A percentile compares a stretch with the other conserved stretches of the same genome.
Conservation (phyloP, 805 yeast genomes). For the Komagataella populi region DNA sequence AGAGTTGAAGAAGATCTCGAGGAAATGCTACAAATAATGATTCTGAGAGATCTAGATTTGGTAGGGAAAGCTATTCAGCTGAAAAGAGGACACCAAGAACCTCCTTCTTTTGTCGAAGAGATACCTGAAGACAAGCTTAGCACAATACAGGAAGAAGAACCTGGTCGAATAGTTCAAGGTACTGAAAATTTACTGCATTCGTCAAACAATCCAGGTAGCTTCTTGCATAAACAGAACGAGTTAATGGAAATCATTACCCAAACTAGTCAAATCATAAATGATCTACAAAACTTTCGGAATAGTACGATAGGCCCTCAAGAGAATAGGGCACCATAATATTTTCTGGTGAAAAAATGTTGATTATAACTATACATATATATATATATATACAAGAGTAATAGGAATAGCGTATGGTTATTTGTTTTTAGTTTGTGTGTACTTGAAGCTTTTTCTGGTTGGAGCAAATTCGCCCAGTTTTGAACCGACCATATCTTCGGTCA, state of each 20-base stretch:
- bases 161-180: neutral
- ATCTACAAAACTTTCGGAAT: neutral
- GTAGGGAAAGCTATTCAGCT: neutral
- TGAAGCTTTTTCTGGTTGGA: slow-evolving; percentile 81
- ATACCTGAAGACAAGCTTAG: neutral
- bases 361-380: neutral
- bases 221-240: neutral
- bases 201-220: neutral
- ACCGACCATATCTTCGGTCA: slow-evolving; percentile 95
- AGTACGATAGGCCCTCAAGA: neutral
- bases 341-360: no score
- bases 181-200: neutral
- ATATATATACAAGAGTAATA: neutral
- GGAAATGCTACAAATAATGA: neutral
- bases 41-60: neutral
- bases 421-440: slow-evolving; percentile 68
- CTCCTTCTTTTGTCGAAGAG: neutral
- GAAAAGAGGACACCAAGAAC: neutral
- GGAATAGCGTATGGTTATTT: slow-evolving; percentile 12
- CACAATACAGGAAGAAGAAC: neutral
- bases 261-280: neutral
- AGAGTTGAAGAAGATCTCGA: neutral
- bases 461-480: slow-evolving; percentile 91
- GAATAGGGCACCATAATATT: neutral
- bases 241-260: neutral